A percentile compares a stretch with the other conserved stretches of the same genome.
Conservation (phyloP, 345 rosid genomes). For the Jatropha curcas region DNA sequence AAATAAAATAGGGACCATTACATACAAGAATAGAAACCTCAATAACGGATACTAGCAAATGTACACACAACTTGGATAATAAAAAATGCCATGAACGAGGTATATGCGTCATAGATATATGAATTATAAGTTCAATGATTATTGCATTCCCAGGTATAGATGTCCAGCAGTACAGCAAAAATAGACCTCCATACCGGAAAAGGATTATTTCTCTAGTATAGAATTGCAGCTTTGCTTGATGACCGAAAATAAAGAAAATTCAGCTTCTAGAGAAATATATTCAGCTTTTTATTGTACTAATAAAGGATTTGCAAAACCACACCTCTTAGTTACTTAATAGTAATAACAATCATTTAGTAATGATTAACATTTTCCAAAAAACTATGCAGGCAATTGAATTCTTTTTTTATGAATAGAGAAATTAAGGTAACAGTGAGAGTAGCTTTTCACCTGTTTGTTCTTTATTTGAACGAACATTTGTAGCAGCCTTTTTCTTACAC, state of each 20-base stretch:
- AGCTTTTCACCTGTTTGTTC: constrained; percentile 64
- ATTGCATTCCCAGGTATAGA: too few species aligned
- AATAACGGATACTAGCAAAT: not conserved
- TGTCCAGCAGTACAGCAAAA: too few species aligned
- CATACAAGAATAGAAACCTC: not conserved
- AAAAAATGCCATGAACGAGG: not conserved
- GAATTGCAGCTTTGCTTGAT: not conserved
- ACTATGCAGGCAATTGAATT: not conserved
- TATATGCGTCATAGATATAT: not conserved
- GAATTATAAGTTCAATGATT: not conserved
- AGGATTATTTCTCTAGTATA: not conserved
- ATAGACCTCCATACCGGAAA: not conserved
- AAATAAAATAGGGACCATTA: not conserved
- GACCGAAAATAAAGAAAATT: not conserved
- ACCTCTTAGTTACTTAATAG: too few species aligned
- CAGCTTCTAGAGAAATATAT: not conserved
- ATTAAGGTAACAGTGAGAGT: constrained; percentile 6
- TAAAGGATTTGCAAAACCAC: not conserved
- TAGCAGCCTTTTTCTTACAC: constrained; percentile 96
- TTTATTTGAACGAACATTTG: constrained; percentile 89
- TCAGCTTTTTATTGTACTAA: too few species aligned
- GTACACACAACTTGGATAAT: not conserved
- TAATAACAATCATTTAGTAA: not conserved
- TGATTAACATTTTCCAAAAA: too few species aligned
- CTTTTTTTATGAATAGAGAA: not conserved